These are phyloP conservation scores for Cocos nucifera DNA, from an alignment of 176 grass and related monocot species.

Conservation along the genomic window DNA sequence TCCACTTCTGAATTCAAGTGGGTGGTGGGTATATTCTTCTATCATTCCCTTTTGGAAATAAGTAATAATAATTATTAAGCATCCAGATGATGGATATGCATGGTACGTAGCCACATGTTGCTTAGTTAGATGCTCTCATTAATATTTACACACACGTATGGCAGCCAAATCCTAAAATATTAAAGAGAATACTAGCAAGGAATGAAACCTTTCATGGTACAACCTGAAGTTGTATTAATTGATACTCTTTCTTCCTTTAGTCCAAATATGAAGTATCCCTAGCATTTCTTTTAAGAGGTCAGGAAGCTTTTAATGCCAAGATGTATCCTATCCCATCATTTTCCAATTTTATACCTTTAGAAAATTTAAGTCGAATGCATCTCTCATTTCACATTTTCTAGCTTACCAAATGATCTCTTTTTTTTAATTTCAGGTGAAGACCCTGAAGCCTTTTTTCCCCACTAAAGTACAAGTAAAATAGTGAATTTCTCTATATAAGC, in stretches of 20 bases:
- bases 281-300: neutral
- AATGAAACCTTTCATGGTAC: conserved; percentile 41
- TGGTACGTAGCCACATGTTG: too few relatives aligned
- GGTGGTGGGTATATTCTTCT: neutral
- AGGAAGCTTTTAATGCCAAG: neutral
- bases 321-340: too few relatives aligned
- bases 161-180: conserved; percentile 2
- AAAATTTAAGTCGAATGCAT: too few relatives aligned
- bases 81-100: too few relatives aligned
- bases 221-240: conserved; percentile 29
- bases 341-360: too few relatives aligned
- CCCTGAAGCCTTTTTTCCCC: too few relatives aligned
- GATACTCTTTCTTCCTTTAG: conserved; percentile 22
- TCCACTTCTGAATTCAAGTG: neutral
- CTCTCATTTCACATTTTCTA: too few relatives aligned
- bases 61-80: too few relatives aligned
- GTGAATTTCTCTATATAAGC: too few relatives aligned
- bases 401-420: too few relatives aligned
- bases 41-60: neutral
- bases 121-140: neutral
- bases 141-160: neutral
- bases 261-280: neutral
- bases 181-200: conserved; percentile 28
- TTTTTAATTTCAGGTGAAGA: too few relatives aligned
- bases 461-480: too few relatives aligned